Conservation (phyloP, 2,329 filamentous ascomycete genomes). For the Monosporascus sp. region DNA sequence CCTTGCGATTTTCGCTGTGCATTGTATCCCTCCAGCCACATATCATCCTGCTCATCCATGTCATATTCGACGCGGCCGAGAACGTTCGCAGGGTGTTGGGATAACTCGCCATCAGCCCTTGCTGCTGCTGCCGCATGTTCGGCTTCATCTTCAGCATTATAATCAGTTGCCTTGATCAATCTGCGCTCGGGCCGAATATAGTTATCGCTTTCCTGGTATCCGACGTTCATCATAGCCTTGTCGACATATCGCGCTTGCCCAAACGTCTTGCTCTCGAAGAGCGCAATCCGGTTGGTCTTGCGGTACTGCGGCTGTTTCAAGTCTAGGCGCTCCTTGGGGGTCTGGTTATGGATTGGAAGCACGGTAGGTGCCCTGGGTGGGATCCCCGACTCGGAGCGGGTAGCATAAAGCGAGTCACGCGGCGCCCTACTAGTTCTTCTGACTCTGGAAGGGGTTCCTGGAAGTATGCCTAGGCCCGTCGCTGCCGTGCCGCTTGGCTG, state of each 20-base stretch:
- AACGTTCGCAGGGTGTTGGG: conserved; percentile 37
- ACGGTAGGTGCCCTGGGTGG: conserved; percentile 59
- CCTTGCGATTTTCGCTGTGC: conserved; percentile 66
- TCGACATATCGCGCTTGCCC: conserved; percentile 90
- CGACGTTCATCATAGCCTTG: conserved; percentile 91
- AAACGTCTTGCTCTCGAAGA: conserved; percentile 79
- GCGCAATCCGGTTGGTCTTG: conserved; percentile 70
- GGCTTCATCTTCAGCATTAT: conserved; percentile 54
- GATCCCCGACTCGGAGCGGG: conserved; percentile 38
- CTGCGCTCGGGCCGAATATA: conserved; percentile 73
- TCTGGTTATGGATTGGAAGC: conserved; percentile 73
- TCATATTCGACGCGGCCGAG: conserved; percentile 93
- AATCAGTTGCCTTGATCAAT: conserved; percentile 60
- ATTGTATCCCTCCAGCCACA: conserved; percentile 88
- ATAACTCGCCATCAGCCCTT: conserved; percentile 54
- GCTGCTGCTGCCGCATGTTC: conserved; percentile 39
- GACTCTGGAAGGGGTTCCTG: conserved; percentile 34
- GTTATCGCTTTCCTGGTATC: conserved; percentile 91
- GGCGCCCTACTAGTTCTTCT: conserved; percentile 42
- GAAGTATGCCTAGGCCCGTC: conserved; percentile 15
- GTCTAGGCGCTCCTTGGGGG: conserved; percentile 74
- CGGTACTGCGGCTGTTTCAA: conserved; percentile 72
- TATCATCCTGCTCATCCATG: conserved; percentile 98
- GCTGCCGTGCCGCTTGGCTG: conserved; percentile 27
- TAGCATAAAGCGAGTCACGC: conserved; percentile 51